Percentiles rank a stretch among this genome's conserved stretches.
These are phyloP conservation scores for Trebouxia sp. DNA, from an alignment of 139 green algal species.

Conservation along the genomic window DNA sequence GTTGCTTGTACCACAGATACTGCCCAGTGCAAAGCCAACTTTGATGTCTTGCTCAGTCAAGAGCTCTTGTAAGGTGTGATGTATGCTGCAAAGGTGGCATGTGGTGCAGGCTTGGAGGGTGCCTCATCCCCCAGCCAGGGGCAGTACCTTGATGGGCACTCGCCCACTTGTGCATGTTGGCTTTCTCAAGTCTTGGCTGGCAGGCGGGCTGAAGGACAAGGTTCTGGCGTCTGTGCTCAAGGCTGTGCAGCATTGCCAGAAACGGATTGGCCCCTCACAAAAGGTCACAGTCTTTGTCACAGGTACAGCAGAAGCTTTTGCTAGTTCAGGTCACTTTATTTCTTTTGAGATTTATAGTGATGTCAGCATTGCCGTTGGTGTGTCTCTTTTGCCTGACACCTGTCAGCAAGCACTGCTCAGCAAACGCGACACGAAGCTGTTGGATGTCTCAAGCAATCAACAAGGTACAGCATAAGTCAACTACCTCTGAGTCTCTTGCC, in stretches of 20 bases:
- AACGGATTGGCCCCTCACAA: neutral
- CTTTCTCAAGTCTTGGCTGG: conserved; percentile 26
- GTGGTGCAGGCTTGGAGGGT: conserved; percentile 19
- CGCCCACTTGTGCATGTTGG: conserved; percentile 28
- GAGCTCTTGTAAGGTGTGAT: neutral
- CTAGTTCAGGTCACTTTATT: too few species aligned
- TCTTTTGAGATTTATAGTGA: too few species aligned
- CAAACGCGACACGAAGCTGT: too few species aligned
- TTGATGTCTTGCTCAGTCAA: neutral
- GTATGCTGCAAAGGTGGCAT: neutral
- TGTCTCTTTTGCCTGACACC: too few species aligned
- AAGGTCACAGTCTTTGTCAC: conserved; percentile 6
- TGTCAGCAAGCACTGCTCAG: too few species aligned
- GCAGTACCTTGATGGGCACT: neutral
- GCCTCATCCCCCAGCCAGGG: conserved; percentile 17
- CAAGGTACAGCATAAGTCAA: too few species aligned
- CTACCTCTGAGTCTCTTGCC: too few species aligned
- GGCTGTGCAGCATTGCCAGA: neutral
- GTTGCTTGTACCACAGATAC: too few species aligned
- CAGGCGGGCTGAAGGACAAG: neutral
- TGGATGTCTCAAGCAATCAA: too few species aligned
- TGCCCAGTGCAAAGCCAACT: too few species aligned
- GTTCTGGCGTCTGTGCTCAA: neutral
- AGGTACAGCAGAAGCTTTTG: too few species aligned
- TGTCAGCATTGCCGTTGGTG: too few species aligned